These are phyloP conservation scores for Aspergillus carbonarius DNA, from an alignment of 2,329 filamentous ascomycete genomes.

Conservation along the genomic window DNA sequence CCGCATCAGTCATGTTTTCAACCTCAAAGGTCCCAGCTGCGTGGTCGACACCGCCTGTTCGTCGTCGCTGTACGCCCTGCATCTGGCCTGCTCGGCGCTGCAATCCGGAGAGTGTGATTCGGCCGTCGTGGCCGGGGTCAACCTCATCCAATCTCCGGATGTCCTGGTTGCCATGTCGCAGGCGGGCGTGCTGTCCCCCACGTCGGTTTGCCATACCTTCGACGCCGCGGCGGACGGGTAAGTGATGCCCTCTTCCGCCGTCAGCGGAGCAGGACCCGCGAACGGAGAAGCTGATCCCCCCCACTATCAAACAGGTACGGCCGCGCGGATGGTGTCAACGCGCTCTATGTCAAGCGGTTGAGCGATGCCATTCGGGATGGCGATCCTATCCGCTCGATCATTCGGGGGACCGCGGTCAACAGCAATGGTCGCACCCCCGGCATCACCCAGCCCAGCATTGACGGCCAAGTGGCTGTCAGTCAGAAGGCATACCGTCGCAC, in stretches of 20 bases:
- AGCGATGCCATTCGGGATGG: background rate
- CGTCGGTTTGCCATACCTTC: conserved; percentile 18
- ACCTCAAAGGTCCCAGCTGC: conserved; percentile 33
- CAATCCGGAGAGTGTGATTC: conserved; percentile 16
- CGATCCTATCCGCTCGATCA: conserved; percentile 1
- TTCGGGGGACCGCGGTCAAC: conserved; percentile 1
- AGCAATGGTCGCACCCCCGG: conserved; percentile 3
- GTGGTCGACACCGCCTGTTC: conserved; percentile 40
- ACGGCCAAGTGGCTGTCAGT: conserved; percentile 1
- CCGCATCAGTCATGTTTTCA: conserved; percentile 37
- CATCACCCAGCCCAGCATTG: conserved; percentile 3
- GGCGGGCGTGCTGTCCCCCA: conserved; percentile 34
- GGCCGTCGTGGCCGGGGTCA: conserved; percentile 24
- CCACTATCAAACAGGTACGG: conserved; percentile 11
- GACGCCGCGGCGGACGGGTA: background rate
- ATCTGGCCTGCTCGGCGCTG: conserved; percentile 35
- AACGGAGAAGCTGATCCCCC: too few species aligned
- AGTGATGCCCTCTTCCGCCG: too few species aligned
- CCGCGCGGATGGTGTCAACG: background rate
- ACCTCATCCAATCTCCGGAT: conserved; percentile 21
- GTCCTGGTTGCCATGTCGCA: conserved; percentile 28
- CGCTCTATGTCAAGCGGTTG: conserved; percentile 1
- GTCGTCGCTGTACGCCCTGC: conserved; percentile 38
- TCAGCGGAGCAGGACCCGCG: too few species aligned
- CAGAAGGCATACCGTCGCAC: conserved; percentile 4